Conservation (phyloP, 2,329 filamentous ascomycete species). For the Pseudogymnoascus pannorum region DNA sequence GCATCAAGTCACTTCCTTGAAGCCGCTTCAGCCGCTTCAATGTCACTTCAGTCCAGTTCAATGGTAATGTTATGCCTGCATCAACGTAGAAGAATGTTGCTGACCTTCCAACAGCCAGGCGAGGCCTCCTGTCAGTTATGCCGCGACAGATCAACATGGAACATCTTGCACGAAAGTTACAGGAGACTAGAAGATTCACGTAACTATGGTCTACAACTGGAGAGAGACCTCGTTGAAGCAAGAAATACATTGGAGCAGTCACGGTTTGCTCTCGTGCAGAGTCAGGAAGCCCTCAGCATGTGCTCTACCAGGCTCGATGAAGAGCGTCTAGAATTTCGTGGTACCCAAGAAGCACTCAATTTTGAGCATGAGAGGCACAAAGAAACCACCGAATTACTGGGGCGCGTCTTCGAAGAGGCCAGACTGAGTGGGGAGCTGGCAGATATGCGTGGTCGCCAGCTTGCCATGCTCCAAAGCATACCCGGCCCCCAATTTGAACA, state of each 20-base stretch:
- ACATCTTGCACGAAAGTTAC: neutral
- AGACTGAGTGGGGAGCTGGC: conserved; percentile 11
- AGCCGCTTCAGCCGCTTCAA: neutral
- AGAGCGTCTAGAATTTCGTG: conserved; percentile 8
- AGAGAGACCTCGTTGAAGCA: neutral
- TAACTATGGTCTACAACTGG: neutral
- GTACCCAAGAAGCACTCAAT: conserved; percentile 5
- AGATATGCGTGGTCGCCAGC: conserved; percentile 5
- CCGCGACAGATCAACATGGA: neutral
- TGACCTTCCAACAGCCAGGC: neutral
- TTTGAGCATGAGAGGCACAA: conserved; percentile 5
- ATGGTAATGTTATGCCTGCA: neutral
- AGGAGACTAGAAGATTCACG: neutral
- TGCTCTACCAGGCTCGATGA: conserved; percentile 1
- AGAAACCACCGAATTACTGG: conserved; percentile 12
- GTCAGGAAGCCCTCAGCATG: neutral
- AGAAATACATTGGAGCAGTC: neutral
- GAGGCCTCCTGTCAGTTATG: neutral
- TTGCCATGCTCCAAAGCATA: neutral
- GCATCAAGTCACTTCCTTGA: neutral
- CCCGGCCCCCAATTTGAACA: neutral
- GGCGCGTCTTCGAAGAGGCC: conserved; percentile 12
- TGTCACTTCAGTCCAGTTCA: neutral
- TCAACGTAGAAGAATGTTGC: neutral
- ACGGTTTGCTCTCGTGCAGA: neutral